Evolutionary conservation across 2,329 filamentous ascomycete species (phyloP), one percentile per base, ranked within the genome.

Genomic region (Amesomyces nigricolor): DNA sequence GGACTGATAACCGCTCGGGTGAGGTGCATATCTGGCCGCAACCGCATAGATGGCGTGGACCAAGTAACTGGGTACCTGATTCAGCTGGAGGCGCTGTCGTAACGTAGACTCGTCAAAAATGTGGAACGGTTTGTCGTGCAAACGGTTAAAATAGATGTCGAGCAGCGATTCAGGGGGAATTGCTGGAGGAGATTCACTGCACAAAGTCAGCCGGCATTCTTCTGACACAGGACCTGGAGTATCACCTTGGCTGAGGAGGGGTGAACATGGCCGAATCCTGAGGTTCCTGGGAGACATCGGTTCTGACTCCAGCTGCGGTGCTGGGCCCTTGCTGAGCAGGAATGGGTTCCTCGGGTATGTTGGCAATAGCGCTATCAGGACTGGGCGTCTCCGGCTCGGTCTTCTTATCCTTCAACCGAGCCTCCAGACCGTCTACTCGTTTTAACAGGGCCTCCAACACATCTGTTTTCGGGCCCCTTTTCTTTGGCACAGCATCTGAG

Each of bases 391-490:
- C 51, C 9, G 65, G 38, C 11, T 70, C 70, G 10, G 70, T 69
- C 62, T 83, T 84, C 65, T 85, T 82, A 60, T 87, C 83, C 67
- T 89, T 88, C 39, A 95, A 75, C 59, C 86, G 83, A 66, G 88
- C 89, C 69, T 95, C 89, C 49, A 95, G 75, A 1, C 89, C 89
- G 68, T 95, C 90, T 2, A 95, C 89, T 51, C 90, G 81, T 70
- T 92, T 95, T 57, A 95, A 68, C 8, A 95, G 74, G 1, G 90
- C 89, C 69, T 95, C 90, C 32, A 95, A 75, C 4, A 95, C 88
- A 68, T 95, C 90, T 29, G 89, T 95, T 72, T 95, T 95, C 2
- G 90, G 90, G 0, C 90, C 90, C 68, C 90, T 80, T 70, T 95
- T 95, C 73, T 95, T 95, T 0, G 90, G 90, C 16, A 94, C 83